Base-by-base conservation (phyloP, 1,139 yeast species). In the Lodderomyces theae region DNA sequence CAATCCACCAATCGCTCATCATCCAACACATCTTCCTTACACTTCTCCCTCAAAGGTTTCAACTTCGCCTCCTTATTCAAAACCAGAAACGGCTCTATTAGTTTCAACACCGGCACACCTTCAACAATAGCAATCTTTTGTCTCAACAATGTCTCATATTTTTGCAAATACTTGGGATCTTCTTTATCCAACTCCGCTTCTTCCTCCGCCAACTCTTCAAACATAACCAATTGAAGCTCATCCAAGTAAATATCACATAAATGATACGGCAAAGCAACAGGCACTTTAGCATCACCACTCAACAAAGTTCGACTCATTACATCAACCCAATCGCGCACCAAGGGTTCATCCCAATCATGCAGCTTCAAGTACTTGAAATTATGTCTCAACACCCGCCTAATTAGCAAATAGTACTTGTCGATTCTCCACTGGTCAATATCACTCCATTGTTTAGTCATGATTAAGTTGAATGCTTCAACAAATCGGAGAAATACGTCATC, bases 201-300 rank as follows among this genome's bases (percentile, higher is more conserved):
- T 30, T 66, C 71, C n/a, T n/a, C n/a, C n/a, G n/a, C n/a, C 36
- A 69, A 54, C 5, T 66, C 74, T 34, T 68, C 77, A 46, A 78
- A 77, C 42, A 84, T 58, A 8, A 83, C 77, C 47, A 74, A 73
- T 53, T 84, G 95, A 49, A 92, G 67, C 62, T 92, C 98, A 54
- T 90, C 97, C 35, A 86, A 61, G 57, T 79, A 82, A 13, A 92
- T 79, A 64, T 92, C 98, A 50, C 86, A 75, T 41, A 92, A 64
- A 64, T 92, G 98, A 61, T 86, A 79, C 25, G 96, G 82, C 41
- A 92, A 74, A 19, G 95, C 95, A 50, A 76, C 77, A 35, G 95
- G 84, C 31, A 82, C 71, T 50, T 75, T 72, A 39, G 63, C 63
- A 42, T 75, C 79, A 12, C 85, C 86, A 48, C 82, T 74, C 42